phyloP scores from a whole-genome alignment of 2,329 filamentous ascomycete genomes.

The Passalora sequoiae region DNA sequence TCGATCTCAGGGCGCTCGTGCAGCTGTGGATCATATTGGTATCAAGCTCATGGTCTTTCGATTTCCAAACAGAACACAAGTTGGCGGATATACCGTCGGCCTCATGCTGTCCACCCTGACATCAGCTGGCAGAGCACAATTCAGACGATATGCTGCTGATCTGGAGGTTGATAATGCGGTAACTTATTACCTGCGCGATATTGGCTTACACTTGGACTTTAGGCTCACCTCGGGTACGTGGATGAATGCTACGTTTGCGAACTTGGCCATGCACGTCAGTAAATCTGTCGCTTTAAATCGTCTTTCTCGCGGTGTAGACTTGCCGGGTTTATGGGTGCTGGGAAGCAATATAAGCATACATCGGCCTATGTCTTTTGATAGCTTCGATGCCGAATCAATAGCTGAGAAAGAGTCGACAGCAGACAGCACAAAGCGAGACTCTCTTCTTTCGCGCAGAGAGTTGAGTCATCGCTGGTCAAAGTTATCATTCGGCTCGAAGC shows the following conservation, averaged over 20 bases:
- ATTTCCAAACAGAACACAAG: background rate
- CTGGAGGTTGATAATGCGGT: background rate
- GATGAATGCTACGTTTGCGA: background rate
- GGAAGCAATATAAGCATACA: too few relatives aligned
- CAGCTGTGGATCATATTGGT: background rate
- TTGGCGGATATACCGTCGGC: background rate
- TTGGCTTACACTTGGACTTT: background rate
- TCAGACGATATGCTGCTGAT: background rate
- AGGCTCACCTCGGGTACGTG: background rate
- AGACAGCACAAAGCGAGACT: too few relatives aligned
- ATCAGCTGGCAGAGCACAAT: background rate
- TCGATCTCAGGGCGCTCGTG: background rate
- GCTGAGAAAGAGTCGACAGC: too few relatives aligned
- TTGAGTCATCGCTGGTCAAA: too few relatives aligned
- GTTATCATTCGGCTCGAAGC: too few relatives aligned
- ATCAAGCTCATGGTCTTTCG: background rate
- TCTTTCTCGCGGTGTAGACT: too few relatives aligned
- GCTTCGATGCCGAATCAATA: too few relatives aligned
- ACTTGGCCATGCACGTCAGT: too few relatives aligned
- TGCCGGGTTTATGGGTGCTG: too few relatives aligned
- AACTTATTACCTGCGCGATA: background rate
- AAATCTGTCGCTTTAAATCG: too few relatives aligned
- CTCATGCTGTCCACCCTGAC: background rate
- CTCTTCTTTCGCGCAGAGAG: too few relatives aligned
- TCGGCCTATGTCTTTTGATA: too few relatives aligned